A percentile compares a stretch with the other conserved stretches of the same genome.
Evolutionary conservation across 441 rosid species (phyloP).

Genomic region (Manihot esculenta): DNA sequence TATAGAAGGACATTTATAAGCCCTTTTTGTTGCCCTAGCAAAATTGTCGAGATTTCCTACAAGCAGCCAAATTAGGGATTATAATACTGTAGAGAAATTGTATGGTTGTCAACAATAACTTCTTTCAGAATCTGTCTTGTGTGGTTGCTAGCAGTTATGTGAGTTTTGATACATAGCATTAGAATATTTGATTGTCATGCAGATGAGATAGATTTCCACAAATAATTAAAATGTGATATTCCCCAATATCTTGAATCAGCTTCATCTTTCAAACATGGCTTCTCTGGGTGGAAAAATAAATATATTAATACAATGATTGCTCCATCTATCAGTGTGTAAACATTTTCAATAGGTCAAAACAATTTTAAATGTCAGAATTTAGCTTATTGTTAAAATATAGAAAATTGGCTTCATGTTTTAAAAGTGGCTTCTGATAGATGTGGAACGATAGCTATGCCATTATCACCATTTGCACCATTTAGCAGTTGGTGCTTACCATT

Average conservation of each 20-base stretch:
- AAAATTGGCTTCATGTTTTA: not conserved
- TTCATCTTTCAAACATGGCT: not conserved
- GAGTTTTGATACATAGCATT: too few relatives aligned
- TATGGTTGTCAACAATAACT: not conserved
- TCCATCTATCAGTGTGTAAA: not conserved
- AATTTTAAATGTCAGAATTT: not conserved
- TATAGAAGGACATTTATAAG: constrained; percentile 3
- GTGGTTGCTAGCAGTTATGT: not conserved
- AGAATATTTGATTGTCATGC: not conserved
- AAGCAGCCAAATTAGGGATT: not conserved
- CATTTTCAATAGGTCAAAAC: not conserved
- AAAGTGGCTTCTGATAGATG: not conserved
- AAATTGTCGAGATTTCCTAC: not conserved
- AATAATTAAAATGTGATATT: not conserved
- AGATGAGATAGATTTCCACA: not conserved
- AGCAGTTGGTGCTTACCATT: not conserved
- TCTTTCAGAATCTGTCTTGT: not conserved
- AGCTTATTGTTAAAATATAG: not conserved
- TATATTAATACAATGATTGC: not conserved
- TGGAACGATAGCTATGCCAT: not conserved
- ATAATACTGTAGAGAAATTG: not conserved
- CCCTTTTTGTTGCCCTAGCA: not conserved
- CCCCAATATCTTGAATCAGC: not conserved
- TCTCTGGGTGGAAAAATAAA: not conserved
- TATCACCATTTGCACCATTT: not conserved